Conservation (phyloP, 805 yeast species). For the Cyberlindnera mycetangii region DNA sequence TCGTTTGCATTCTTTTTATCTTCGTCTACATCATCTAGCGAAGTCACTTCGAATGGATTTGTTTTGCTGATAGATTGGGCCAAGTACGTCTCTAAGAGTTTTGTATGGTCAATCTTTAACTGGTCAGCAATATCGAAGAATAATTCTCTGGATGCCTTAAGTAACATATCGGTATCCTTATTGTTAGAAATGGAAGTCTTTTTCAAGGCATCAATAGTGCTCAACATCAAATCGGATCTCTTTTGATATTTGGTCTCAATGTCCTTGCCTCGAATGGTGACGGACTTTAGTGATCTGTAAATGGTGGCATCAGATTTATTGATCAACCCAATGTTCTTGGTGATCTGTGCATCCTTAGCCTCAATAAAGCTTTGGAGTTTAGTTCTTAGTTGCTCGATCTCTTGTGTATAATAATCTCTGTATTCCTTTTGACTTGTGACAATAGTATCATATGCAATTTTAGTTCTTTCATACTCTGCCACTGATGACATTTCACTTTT, state of each 20-base stretch:
- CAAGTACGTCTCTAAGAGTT: slow-evolving; percentile 30
- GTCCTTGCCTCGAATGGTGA: slow-evolving; percentile 44
- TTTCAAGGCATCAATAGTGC: slow-evolving; percentile 43
- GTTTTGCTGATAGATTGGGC: slow-evolving; percentile 9
- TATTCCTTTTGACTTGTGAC: slow-evolving; percentile 50
- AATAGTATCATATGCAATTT: slow-evolving; percentile 57
- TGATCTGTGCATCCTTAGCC: slow-evolving; percentile 34
- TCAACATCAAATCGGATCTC: slow-evolving; percentile 43
- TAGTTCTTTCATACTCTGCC: slow-evolving; percentile 53
- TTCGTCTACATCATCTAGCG: slow-evolving; percentile 1
- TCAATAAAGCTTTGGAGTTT: slow-evolving; percentile 37
- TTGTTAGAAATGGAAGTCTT: slow-evolving; percentile 46
- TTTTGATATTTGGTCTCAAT: slow-evolving; percentile 48
- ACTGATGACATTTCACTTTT: slow-evolving; percentile 41
- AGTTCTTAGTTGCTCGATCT: slow-evolving; percentile 37
- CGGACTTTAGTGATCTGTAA: slow-evolving; percentile 45
- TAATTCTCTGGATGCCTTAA: slow-evolving; percentile 45
- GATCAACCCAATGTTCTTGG: slow-evolving; percentile 36
- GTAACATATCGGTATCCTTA: slow-evolving; percentile 41
- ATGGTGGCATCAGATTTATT: slow-evolving; percentile 47
- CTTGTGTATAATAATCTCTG: slow-evolving; percentile 44
- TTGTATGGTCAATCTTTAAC: slow-evolving; percentile 26
- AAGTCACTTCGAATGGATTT: slow-evolving; percentile 15
- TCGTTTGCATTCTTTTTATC: neutral
- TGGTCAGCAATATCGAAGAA: slow-evolving; percentile 39